These are phyloP conservation scores for Trypanosoma vivax DNA, from an alignment of 208 protist genomes.

Conservation along the genomic window DNA sequence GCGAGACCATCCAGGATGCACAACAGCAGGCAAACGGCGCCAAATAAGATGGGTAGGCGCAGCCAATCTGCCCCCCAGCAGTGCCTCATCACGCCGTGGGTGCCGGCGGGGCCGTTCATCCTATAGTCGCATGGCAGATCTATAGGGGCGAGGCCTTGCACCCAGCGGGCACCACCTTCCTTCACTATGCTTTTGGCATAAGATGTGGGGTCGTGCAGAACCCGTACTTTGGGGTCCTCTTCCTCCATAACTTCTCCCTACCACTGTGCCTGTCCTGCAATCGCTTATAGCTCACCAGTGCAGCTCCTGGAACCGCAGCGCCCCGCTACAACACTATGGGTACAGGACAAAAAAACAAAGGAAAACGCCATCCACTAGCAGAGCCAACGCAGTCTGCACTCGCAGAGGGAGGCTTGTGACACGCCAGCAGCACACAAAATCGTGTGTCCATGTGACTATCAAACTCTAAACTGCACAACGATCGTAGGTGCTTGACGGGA, in stretches of 20 bases:
- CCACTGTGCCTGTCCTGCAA: neutral
- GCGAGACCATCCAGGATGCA: neutral
- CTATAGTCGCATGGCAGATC: conserved; percentile 24
- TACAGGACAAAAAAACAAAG: too few relatives aligned
- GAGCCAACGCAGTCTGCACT: too few relatives aligned
- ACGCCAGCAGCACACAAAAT: too few relatives aligned
- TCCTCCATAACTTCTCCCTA: conserved; percentile 1
- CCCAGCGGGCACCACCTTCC: conserved; percentile 42
- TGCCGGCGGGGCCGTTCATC: too few relatives aligned
- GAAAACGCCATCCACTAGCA: too few relatives aligned
- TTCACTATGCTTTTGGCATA: conserved; percentile 52
- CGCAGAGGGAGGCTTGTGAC: too few relatives aligned
- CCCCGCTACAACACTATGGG: too few relatives aligned
- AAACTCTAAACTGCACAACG: too few relatives aligned
- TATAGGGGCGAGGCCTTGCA: conserved; percentile 59
- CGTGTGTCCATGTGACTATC: too few relatives aligned
- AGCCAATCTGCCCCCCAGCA: conserved; percentile 25
- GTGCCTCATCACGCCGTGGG: neutral
- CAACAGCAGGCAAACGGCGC: conserved; percentile 8
- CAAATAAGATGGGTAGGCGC: conserved; percentile 13
- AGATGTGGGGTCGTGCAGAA: conserved; percentile 53
- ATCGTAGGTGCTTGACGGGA: too few relatives aligned
- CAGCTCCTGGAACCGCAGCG: too few relatives aligned
- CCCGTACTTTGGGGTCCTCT: conserved; percentile 22
- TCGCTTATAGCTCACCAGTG: too few relatives aligned